phyloP scores from a whole-genome alignment of 2,329 filamentous ascomycete species.

The Ceratocystis alfenasii region DNA sequence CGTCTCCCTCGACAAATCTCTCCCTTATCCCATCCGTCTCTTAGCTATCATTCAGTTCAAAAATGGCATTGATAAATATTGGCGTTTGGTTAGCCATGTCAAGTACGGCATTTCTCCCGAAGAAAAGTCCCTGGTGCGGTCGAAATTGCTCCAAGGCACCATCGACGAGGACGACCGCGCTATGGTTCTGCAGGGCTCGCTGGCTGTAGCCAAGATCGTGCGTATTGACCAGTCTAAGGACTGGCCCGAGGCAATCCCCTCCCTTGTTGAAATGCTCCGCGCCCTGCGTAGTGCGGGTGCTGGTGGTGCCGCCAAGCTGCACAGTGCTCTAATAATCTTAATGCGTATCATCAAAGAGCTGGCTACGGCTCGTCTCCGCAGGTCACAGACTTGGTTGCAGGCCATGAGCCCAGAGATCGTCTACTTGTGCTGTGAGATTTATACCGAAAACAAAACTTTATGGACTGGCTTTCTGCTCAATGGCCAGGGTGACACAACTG shows the following conservation, averaged over 20 bases:
- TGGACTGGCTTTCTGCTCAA: conserved; percentile 54
- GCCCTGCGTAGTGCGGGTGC: conserved; percentile 32
- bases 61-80: conserved; percentile 91
- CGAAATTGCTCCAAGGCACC: conserved; percentile 61
- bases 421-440: conserved; percentile 66
- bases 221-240: conserved; percentile 80
- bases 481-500: conserved; percentile 46
- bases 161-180: conserved; percentile 63
- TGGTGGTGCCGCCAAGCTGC: conserved; percentile 40
- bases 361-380: conserved; percentile 62
- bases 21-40: conserved; percentile 69
- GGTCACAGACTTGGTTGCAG: conserved; percentile 64
- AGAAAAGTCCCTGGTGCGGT: conserved; percentile 67
- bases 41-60: conserved; percentile 90
- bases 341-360: conserved; percentile 86
- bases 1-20: conserved; percentile 66
- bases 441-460: conserved; percentile 55
- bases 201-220: conserved; percentile 77
- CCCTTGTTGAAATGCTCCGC: conserved; percentile 54
- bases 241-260: conserved; percentile 56
- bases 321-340: conserved; percentile 62
- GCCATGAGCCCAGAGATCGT: conserved; percentile 71
- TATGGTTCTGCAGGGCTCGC: conserved; percentile 75
- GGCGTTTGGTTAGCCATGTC: conserved; percentile 51
- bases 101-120: conserved; percentile 58